A percentile compares a stretch with the other conserved stretches of the same genome.
phyloP scores from a whole-genome alignment of 768 basidiomycete species.

The Cystofilobasidium capitatum region DNA sequence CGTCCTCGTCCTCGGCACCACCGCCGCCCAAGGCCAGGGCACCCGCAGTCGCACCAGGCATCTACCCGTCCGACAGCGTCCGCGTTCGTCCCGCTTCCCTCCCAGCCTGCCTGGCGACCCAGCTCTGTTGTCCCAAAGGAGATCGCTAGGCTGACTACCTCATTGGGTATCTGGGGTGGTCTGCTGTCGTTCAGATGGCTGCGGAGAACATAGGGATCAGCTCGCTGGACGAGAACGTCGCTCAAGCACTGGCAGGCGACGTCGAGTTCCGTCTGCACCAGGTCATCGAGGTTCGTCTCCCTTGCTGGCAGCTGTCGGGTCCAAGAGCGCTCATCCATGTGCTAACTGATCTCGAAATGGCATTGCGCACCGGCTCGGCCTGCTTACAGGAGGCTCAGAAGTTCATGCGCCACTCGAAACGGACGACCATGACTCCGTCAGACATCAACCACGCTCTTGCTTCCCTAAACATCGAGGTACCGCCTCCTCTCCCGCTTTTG shows the following conservation, averaged over 20 bases:
- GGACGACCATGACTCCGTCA: slow-evolving; percentile 76
- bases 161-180: too few species aligned
- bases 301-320: neutral
- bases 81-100: neutral
- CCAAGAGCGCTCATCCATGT: neutral
- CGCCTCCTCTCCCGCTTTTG: neutral
- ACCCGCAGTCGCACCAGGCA: neutral
- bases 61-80: slow-evolving; percentile 12
- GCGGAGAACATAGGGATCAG: slow-evolving; percentile 77
- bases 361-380: neutral
- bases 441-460: slow-evolving; percentile 92
- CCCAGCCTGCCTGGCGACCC: neutral
- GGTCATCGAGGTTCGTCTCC: slow-evolving; percentile 64
- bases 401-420: slow-evolving; percentile 87
- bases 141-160: too few species aligned
- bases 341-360: neutral
- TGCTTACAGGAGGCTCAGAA: slow-evolving; percentile 76
- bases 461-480: slow-evolving; percentile 77
- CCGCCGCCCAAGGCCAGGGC: neutral
- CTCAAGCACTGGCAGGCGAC: slow-evolving; percentile 80
- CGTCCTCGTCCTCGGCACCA: neutral
- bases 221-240: slow-evolving; percentile 64
- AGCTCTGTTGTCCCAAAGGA: too few species aligned
- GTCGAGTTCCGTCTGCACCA: slow-evolving; percentile 95
- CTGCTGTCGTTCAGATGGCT: slow-evolving; percentile 54